Evolutionary conservation across 2,329 filamentous ascomycete genomes (phyloP), one percentile per base, ranked within the genome.

Genomic region (Tolypocladium pustulatum): DNA sequence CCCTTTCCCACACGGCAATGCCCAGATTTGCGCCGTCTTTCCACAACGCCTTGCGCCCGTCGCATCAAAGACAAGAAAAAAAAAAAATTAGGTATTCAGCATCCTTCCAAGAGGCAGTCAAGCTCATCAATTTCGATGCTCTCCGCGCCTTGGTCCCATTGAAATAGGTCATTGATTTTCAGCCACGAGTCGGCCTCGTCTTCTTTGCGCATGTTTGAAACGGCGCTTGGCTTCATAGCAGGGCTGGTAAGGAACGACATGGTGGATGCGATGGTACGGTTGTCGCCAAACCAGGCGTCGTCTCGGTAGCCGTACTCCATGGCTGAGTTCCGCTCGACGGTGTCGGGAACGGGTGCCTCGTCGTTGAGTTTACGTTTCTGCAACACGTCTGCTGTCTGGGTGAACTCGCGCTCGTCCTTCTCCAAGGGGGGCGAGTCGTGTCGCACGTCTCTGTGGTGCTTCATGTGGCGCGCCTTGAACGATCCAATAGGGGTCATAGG

Each of bases 391-490:
- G 94, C 94, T 1, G 92, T 97, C 74, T 96, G 90, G 8, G 93
- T 97, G 69, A 99, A 99, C 73, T 97, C 94, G 69, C 89, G 90
- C 78, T 97, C 93, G 66, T 97, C 93, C 67, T 89, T 91, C 75
- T 97, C 93, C 41, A 97, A 80, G 20, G 91, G 91, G 56, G 93
- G 92, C 63, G 90, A 94, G 30, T 88, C 85, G n/a, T 87, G 88
- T 60, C 89, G 85, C 60, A 71, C 67, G 64, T 75, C 69, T 66
- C 72, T 68, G 59, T 68, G 68, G 61, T 69, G 72, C 64, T 72
- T 72, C 54, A 73, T 70, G 56, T 73, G 67, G 37, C 73, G 74
- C 51, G 77, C 74, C 9, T 86, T 82, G 66, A 88, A 88, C 8
- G 84, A 84, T 13, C 84, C 82, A 58, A 83, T 82, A 15, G 86